A percentile compares a stretch with the other conserved stretches of the same genome.
Conservation (phyloP, 805 yeast species). For the Osmozyma mogii region DNA sequence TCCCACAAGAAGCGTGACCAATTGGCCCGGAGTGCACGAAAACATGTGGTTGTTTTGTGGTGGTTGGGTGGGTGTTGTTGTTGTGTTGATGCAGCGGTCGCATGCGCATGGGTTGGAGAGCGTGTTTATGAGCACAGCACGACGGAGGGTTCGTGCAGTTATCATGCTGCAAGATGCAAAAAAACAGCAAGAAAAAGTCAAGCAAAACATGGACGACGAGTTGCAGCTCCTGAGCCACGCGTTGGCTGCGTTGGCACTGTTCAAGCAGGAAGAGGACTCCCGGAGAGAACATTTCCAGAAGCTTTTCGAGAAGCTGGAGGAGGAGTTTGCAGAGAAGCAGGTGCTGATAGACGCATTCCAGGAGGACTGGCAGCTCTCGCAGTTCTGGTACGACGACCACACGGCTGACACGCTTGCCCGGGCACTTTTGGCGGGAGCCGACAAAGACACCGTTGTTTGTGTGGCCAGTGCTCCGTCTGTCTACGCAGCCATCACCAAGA, state of each 20-base stretch:
- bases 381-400: slow-evolving; percentile 77
- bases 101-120: too few species aligned
- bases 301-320: slow-evolving; percentile 51
- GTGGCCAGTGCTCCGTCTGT: slow-evolving; percentile 89
- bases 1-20: slow-evolving; percentile 8
- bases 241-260: slow-evolving; percentile 54
- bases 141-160: too few species aligned
- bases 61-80: neutral
- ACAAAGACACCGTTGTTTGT: slow-evolving; percentile 59
- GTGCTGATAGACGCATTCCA: slow-evolving; percentile 65
- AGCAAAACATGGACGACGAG: too few species aligned
- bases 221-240: slow-evolving; percentile 42
- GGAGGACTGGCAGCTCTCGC: slow-evolving; percentile 93
- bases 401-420: slow-evolving; percentile 65
- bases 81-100: too few species aligned
- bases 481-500: slow-evolving; percentile 67
- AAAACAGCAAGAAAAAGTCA: too few species aligned
- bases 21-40: slow-evolving; percentile 10
- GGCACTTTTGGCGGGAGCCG: slow-evolving; percentile 72
- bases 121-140: too few species aligned
- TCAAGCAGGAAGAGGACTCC: slow-evolving; percentile 53
- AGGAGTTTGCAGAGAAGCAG: slow-evolving; percentile 34
- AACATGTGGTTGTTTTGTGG: slow-evolving; percentile 3
- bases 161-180: too few species aligned
- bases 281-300: slow-evolving; percentile 49